Evolutionary conservation across 176 grass and related monocot species (phyloP), one percentile per base, ranked within the genome.

Genomic region (Themeda triandra): DNA sequence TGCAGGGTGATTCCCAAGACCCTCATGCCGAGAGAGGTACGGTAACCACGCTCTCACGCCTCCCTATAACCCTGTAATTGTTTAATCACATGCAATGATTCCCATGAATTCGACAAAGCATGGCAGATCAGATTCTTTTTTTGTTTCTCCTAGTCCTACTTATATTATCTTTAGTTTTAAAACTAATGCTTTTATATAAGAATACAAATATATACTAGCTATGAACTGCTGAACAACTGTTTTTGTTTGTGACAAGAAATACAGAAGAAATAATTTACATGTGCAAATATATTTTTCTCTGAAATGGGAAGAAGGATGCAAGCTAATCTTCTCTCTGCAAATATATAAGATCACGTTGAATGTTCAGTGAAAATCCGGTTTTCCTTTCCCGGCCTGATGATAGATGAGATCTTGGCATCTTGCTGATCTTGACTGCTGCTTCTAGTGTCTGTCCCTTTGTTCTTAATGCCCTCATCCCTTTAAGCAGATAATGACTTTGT

Each of bases 1-100:
- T 78, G 90, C 82, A 91, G 90, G 86, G 90, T 91, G 77, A 91
- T 91, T 91, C 90, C 90, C 90, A 91, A 88, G 90, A 91, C 90
- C 39, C 90, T 91, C 46, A 91, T 91, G 90, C 86, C 90, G 59
- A 85, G 86, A 91, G 90, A 91, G 90, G 90, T 91, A 73, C 71
- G 25, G 42, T 63, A 90, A 66, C 41, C 82, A 85, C 56, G 71
- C 63, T 80, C 66, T n/a, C 67, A 37, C 82, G 25, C 71, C 65
- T 82, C 54, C 78, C 73, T 33, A 82, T 69, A 78, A 46, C 71
- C 30, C 3, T 90, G 79, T 66, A 83, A 73, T 82, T 66, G 83
- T 86, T 86, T 86, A 90, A 86, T 90, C 66, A 24, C 54, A 72
- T 46, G 79, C 65, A 44, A 86, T 78, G 56, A 82, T 86, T 86